Evolutionary conservation across 139 green algal genomes (phyloP), one percentile per base, ranked within the genome.

Genomic region (Mesostigma viride): DNA sequence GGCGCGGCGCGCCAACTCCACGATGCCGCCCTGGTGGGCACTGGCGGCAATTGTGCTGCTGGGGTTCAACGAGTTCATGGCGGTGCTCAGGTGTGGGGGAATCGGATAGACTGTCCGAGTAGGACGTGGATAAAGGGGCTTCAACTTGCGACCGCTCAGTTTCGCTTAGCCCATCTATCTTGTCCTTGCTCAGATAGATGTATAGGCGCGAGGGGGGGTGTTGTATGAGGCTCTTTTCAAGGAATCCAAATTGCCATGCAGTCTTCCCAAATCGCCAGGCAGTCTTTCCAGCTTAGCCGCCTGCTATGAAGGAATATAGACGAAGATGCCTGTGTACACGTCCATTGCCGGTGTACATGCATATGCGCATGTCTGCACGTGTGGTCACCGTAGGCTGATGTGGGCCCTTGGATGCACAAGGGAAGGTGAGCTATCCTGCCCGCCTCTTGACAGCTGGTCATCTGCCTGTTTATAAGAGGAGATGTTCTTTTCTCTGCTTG

Each of bases 21-120:
- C 63, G 69, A 33, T 75, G 62, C 69, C 69, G 11, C 91, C 91
- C 0, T 64, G 91, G 53, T 96, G 91, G 91, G 90, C 91, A 11
- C 82, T 97, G 14, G 58, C 68, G 0, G 86, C 88, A 46, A 96
- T 97, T 67, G 32, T 85, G 27, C 62, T 96, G 58, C 81, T 97
- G 72, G 91, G 91, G 34, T 95, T 87, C 72, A 92, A 97, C 73
- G 91, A 97, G 75, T 76, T 88, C 48, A 65, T 74, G 44, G 67
- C 67, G 28, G 3, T 74, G 26, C 27, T 67, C 44, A 74, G 67
- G 67, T 74, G 31, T 20, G 17, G 8, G 24, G 47, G 47, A 26
- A 5, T 26, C 47, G 20, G 30, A 26, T n/a, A n/a, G n/a, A n/a
- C n/a, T n/a, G n/a, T n/a, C n/a, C 47, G 47, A 58, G 11, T 24